Evolutionary conservation across 2,329 filamentous ascomycete genomes (phyloP), one percentile per base, ranked within the genome.

Genomic region (Emydomyces testavorans): DNA sequence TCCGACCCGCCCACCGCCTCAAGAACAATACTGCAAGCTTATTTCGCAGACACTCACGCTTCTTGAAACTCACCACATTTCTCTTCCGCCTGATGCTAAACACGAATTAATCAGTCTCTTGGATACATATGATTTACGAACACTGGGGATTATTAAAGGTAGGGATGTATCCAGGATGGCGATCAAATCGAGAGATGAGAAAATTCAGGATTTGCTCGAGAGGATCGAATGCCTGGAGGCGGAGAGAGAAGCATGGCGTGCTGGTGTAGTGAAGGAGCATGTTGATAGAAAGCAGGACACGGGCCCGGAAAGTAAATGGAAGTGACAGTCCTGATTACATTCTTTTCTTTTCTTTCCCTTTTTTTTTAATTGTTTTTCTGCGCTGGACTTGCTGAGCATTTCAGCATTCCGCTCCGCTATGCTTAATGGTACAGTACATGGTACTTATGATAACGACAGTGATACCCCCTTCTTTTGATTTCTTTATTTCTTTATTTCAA

Each of bases 191-290:
- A 80, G 80, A 53, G 81, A 90, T 69, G 65, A 77, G 60, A 67
- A 79, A 66, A 69, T 83, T 61, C 65, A 73, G 62, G 70, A 84
- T 63, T 65, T 94, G 65, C 74, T 80, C 68, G 68, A 84, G 60
- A 68, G 82, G 56, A 70, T 93, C 72, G 65, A 62, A 4, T 66
- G 65, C 10, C 60, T 83, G 29, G 74, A 80, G 58, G 70, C 71
- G 11, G 74, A 80, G 58, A 62, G 69, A 35, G 73, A 78, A 57
- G 69, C 75, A 48, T 72, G 75, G 58, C 71, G 67, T 51, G 42
- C n/a, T 11, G 24, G 11, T 28, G 20, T 11, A 8, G 16, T 15
- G 32, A 28, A 39, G 10, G 36, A 15, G 28, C n/a, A 24, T 11
- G 16, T 10, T 20, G 21, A 23, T 31, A 4, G 29, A 8, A 31